These are phyloP conservation scores for Phellopilus nigrolimitatus DNA, from an alignment of 1,284 basidiomycete genomes.

Conservation along the genomic window DNA sequence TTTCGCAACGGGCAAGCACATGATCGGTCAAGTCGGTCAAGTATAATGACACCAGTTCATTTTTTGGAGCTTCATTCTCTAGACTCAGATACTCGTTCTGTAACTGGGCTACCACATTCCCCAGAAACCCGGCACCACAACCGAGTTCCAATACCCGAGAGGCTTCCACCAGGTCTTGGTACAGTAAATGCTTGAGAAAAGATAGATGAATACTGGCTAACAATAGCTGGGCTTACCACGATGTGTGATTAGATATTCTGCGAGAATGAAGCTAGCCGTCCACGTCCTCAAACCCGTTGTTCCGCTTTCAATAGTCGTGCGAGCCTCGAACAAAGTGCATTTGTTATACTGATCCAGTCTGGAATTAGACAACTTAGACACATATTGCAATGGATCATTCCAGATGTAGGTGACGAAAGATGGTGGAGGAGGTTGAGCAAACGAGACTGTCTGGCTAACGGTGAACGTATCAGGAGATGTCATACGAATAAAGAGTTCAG, in stretches of 20 bases:
- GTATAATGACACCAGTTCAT: constrained; percentile 35
- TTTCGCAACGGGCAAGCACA: constrained; percentile 57
- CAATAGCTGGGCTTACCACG: constrained; percentile 36
- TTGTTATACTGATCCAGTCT: constrained; percentile 30
- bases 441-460: constrained; percentile 22
- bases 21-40: constrained; percentile 61
- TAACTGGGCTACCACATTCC: constrained; percentile 51
- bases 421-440: constrained; percentile 37
- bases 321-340: constrained; percentile 62
- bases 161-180: constrained; percentile 43
- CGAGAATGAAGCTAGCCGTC: constrained; percentile 64
- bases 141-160: constrained; percentile 65
- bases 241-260: constrained; percentile 53
- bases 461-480: neutral
- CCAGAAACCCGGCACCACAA: constrained; percentile 68
- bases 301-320: constrained; percentile 63
- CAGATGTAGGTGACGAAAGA: constrained; percentile 68
- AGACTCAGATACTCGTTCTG: constrained; percentile 32
- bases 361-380: constrained; percentile 23
- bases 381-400: constrained; percentile 27
- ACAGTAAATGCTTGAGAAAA: neutral
- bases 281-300: constrained; percentile 77
- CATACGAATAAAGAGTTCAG: neutral
- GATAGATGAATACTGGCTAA: constrained; percentile 5
- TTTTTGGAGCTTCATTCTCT: neutral